Conservation (phyloP, 2,329 filamentous ascomycete species). For the Epichloe hybrida region DNA sequence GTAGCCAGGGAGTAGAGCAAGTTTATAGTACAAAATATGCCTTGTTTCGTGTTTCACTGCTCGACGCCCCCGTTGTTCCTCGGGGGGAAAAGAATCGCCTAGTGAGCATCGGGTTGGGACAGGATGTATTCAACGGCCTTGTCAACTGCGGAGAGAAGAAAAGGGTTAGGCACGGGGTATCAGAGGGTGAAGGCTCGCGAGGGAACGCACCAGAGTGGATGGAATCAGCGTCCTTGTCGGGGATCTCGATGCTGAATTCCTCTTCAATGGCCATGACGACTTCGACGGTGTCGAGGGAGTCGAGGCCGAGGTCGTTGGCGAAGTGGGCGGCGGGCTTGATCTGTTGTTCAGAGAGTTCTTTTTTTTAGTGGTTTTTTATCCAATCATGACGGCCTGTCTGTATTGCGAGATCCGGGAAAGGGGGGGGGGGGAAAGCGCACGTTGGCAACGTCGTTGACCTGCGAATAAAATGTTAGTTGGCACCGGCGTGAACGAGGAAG, state of each 20-base stretch:
- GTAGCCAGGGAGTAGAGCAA: neutral
- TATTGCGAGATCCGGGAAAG: too few relatives aligned
- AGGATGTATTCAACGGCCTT: constrained; percentile 92
- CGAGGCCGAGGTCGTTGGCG: constrained; percentile 89
- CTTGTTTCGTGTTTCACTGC: too few relatives aligned
- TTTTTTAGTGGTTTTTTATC: constrained; percentile 8
- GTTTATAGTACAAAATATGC: constrained; percentile 2
- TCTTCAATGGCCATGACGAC: constrained; percentile 99
- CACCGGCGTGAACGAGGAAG: neutral
- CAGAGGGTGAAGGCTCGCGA: too few relatives aligned
- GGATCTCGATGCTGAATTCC: constrained; percentile 84
- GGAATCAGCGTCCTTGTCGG: constrained; percentile 87
- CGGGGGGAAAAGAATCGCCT: constrained; percentile 11
- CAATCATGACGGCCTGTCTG: neutral
- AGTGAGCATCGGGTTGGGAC: constrained; percentile 80
- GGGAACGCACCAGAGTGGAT: constrained; percentile 79
- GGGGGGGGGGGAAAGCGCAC: constrained; percentile 26
- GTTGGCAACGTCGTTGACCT: constrained; percentile 56
- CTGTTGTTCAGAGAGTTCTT: constrained; percentile 34
- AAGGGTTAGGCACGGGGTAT: too few relatives aligned
- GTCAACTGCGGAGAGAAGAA: constrained; percentile 52
- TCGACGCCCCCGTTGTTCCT: too few relatives aligned
- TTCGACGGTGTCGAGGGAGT: constrained; percentile 97
- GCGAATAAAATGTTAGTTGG: constrained; percentile 15
- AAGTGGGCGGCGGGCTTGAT: constrained; percentile 80